Evolutionary conservation across 139 green algal species (phyloP), one percentile per base, ranked within the genome.

Genomic region (Pseudopediastrum boryanum): DNA sequence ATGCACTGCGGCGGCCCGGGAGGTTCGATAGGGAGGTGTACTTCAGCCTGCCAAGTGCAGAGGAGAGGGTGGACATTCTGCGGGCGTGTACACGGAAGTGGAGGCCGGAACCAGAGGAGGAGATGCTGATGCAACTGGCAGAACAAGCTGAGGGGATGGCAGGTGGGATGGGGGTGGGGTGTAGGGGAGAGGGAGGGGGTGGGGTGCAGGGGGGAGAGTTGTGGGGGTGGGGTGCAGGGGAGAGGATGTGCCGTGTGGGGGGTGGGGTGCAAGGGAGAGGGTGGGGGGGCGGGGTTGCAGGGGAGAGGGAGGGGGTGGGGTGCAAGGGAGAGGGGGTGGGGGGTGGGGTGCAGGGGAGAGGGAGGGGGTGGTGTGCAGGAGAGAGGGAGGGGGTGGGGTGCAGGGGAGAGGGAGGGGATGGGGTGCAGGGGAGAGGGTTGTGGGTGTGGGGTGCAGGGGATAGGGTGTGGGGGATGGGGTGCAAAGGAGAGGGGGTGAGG

Each of bases 11-110:
- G 9, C 83, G 92, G 19, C 92, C 92, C 0, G 92, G 90, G 2
- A 81, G 92, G 23, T 95, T 95, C 82, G 90, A 96, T 77, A 68
- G 90, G 0, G 92, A 96, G 84, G 85, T 94, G n/a, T 77, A 69
- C 19, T 84, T 88, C 27, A 74, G 71, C 2, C 78, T 92, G 68
- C 90, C 90, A 1, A 36, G 42, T 38, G 19, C 41, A 5, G 9
- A 39, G 21, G 84, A 88, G 39, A 76, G 89, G 2, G 46, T 36
- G 8, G 84, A 52, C 65, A 93, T 93, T 42, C 84, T 93, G 76
- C 39, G 54, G 2, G 81, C 87, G 42, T 75, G 80, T 44, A 87
- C 82, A 3, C 39, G 42, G 3, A 5, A 63, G 29, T 95, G 91
- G 91, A 52, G 54, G 6, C 25, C 23, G 16, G 39, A 48, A 25